These are phyloP conservation scores for Ammopiptanthus mongolicus DNA, from an alignment of 306 rosid genomes.

Conservation along the genomic window DNA sequence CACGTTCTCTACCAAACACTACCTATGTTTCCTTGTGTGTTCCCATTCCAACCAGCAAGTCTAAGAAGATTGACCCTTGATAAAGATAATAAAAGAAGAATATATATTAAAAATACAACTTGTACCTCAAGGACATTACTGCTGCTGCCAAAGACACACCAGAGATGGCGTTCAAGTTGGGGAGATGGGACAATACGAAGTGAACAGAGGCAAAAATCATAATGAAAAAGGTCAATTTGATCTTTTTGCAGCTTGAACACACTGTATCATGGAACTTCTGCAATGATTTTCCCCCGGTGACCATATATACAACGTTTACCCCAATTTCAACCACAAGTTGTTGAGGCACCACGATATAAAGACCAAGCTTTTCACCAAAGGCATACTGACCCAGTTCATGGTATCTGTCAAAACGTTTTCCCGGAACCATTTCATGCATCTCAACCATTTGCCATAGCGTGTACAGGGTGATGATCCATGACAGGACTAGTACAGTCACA, in stretches of 20 bases:
- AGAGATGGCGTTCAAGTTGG: constrained; percentile 62
- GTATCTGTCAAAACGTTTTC: constrained; percentile 68
- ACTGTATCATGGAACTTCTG: constrained; percentile 49
- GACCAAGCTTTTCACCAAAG: constrained; percentile 72
- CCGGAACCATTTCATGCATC: constrained; percentile 85
- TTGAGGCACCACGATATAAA: constrained; percentile 76
- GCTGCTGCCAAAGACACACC: constrained; percentile 74
- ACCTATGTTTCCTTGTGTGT: neutral
- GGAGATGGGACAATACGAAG: constrained; percentile 68
- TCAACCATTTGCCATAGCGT: constrained; percentile 80
- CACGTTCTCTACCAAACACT: too few relatives aligned
- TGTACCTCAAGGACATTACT: constrained; percentile 69
- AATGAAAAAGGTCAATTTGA: constrained; percentile 59
- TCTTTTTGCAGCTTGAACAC: constrained; percentile 29
- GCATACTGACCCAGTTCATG: constrained; percentile 79
- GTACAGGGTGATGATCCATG: constrained; percentile 68
- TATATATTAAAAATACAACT: neutral
- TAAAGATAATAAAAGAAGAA: neutral
- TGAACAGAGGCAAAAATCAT: constrained; percentile 76
- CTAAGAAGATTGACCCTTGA: neutral
- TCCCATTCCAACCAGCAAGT: neutral
- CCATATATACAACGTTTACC: constrained; percentile 70
- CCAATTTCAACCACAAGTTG: constrained; percentile 61
- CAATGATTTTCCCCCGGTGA: constrained; percentile 65
- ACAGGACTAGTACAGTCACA: constrained; percentile 38